Conservation (phyloP, 768 basidiomycete genomes). For the Rhodotorula diobovata region DNA sequence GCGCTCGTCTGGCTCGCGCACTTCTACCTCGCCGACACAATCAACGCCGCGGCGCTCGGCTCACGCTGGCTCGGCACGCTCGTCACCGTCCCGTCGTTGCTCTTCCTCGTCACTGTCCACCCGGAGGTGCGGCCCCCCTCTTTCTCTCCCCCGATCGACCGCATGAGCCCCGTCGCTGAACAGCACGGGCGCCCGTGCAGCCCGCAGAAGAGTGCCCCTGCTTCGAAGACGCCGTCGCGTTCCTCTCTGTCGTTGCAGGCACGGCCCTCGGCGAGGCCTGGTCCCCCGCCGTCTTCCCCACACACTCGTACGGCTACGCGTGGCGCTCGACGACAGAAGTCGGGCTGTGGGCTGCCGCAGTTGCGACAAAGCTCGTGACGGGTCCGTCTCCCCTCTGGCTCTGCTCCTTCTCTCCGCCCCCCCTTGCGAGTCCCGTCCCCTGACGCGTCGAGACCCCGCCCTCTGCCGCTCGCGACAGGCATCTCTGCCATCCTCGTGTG, state of each 20-base stretch:
- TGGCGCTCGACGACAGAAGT: slow-evolving; percentile 16
- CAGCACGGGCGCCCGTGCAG: too few relatives aligned
- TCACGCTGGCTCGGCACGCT: slow-evolving; percentile 7
- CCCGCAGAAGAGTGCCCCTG: slow-evolving; percentile 97
- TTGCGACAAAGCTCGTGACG: neutral
- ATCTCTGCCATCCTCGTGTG: slow-evolving; percentile 75
- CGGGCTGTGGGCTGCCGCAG: slow-evolving; percentile 47
- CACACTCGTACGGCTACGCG: slow-evolving; percentile 23
- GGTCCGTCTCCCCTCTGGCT: slow-evolving; percentile 18
- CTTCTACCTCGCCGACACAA: neutral
- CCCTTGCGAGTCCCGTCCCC: neutral
- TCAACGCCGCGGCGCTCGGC: neutral
- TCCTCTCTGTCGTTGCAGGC: slow-evolving; percentile 80
- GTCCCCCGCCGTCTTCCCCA: slow-evolving; percentile 22
- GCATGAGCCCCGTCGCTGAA: neutral
- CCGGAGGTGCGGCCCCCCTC: slow-evolving; percentile 6
- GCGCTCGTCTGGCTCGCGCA: slow-evolving; percentile 31
- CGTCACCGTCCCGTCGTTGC: neutral
- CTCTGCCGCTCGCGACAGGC: slow-evolving; percentile 53
- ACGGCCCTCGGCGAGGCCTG: slow-evolving; percentile 55
- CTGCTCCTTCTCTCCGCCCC: neutral
- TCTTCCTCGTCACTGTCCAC: neutral
- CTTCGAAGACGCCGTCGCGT: slow-evolving; percentile 94
- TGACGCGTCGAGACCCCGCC: slow-evolving; percentile 45
- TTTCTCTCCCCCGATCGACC: slow-evolving; percentile 1